Conservation (phyloP, 2,329 filamentous ascomycete species). For the Metarhizium robertsii region DNA sequence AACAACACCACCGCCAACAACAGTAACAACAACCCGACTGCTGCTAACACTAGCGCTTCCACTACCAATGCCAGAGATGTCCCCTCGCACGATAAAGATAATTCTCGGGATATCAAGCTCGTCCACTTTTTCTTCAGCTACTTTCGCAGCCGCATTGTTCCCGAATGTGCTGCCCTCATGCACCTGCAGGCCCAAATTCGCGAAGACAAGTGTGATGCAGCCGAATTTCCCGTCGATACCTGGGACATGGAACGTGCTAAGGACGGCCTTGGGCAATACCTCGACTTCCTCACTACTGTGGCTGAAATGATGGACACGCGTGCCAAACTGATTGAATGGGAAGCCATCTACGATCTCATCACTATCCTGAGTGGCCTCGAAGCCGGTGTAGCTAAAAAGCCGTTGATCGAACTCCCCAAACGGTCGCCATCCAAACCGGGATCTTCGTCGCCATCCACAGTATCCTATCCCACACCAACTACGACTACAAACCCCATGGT, state of each 20-base stretch:
- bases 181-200: slow-evolving; percentile 87
- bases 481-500: slow-evolving; percentile 30
- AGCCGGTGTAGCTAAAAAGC: slow-evolving; percentile 75
- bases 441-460: slow-evolving; percentile 23
- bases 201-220: slow-evolving; percentile 61
- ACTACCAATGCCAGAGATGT: slow-evolving; percentile 22
- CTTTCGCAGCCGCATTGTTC: slow-evolving; percentile 86
- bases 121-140: slow-evolving; percentile 89
- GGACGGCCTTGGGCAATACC: slow-evolving; percentile 86
- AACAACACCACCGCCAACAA: slow-evolving; percentile 18
- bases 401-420: slow-evolving; percentile 42
- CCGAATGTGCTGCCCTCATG: slow-evolving; percentile 89
- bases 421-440: slow-evolving; percentile 13
- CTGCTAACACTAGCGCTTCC: neutral
- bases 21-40: slow-evolving; percentile 8
- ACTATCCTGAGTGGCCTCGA: slow-evolving; percentile 82
- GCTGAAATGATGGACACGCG: slow-evolving; percentile 80
- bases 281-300: slow-evolving; percentile 86
- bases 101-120: slow-evolving; percentile 47
- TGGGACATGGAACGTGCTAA: slow-evolving; percentile 98
- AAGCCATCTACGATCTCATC: slow-evolving; percentile 80
- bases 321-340: slow-evolving; percentile 80
- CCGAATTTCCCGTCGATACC: slow-evolving; percentile 86
- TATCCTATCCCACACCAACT: slow-evolving; percentile 6
- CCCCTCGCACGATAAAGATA: slow-evolving; percentile 34